phyloP scores from a whole-genome alignment of 2,329 filamentous ascomycete species.

The Cordyceps tenuipes region DNA sequence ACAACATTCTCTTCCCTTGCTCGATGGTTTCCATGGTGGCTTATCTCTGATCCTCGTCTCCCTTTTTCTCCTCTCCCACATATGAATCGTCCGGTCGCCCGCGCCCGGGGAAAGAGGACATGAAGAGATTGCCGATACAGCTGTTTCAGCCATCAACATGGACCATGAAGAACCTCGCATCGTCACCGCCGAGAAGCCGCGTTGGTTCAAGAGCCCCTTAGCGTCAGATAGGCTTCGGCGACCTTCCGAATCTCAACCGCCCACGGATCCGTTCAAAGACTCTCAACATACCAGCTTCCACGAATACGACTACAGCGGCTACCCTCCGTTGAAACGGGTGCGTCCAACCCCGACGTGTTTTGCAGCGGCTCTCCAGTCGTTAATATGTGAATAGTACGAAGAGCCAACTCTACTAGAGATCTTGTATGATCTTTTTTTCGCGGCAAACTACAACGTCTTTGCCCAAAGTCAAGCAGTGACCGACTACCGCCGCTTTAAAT shows the following conservation, averaged over 20 bases:
- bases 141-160: neutral
- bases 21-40: neutral
- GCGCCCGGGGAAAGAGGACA: neutral
- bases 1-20: neutral
- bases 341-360: neutral
- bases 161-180: slow-evolving; percentile 7
- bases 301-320: neutral
- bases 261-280: neutral
- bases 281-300: neutral
- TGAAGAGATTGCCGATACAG: neutral
- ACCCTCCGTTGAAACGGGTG: slow-evolving; percentile 8
- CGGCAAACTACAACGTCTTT: slow-evolving; percentile 58
- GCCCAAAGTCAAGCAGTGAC: slow-evolving; percentile 25
- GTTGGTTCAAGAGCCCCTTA: slow-evolving; percentile 8
- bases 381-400: slow-evolving; percentile 16
- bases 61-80: neutral
- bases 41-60: neutral
- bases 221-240: neutral
- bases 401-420: slow-evolving; percentile 30
- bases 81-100: neutral
- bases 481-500: slow-evolving; percentile 23
- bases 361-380: neutral
- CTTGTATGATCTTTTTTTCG: slow-evolving; percentile 33
- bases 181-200: slow-evolving; percentile 4
- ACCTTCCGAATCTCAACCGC: neutral